Conservation (phyloP, 139 green algal genomes). For the Tetradesmus lagerheimii region DNA sequence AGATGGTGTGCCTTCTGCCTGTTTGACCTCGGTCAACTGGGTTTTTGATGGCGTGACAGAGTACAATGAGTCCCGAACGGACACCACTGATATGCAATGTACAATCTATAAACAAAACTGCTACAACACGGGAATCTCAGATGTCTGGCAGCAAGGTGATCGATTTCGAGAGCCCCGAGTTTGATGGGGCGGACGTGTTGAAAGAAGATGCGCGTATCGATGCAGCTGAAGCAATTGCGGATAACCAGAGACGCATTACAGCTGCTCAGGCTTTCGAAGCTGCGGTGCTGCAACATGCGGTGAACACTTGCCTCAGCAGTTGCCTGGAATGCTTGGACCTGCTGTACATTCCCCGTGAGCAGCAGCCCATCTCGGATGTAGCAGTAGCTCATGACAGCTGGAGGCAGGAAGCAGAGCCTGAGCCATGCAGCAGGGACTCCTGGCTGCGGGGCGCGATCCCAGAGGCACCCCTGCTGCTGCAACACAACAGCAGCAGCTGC, state of each 20-base stretch:
- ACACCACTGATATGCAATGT: too few species aligned
- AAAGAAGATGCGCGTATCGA: slow-evolving; percentile 28
- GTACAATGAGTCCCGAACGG: too few species aligned
- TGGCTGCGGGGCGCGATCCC: slow-evolving; percentile 63
- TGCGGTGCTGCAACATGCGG: background rate
- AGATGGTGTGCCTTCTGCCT: background rate
- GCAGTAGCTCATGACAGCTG: slow-evolving; percentile 57
- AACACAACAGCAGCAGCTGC: slow-evolving; percentile 21
- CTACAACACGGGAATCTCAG: too few species aligned
- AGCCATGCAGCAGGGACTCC: slow-evolving; percentile 56
- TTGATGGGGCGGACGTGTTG: slow-evolving; percentile 34
- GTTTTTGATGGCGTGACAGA: background rate
- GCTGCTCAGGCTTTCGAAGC: background rate
- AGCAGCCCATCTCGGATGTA: slow-evolving; percentile 44
- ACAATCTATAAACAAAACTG: too few species aligned
- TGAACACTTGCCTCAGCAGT: slow-evolving; percentile 44
- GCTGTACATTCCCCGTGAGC: slow-evolving; percentile 48
- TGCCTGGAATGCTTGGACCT: slow-evolving; percentile 50
- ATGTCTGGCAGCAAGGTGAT: slow-evolving; percentile 20
- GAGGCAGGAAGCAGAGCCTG: slow-evolving; percentile 56
- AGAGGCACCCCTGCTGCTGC: slow-evolving; percentile 21
- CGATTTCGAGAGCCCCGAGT: slow-evolving; percentile 51
- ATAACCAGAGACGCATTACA: background rate
- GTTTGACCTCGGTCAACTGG: background rate
- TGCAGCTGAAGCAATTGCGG: background rate